Conservation (phyloP, 441 rosid species). For the Francoa sonchifolia region DNA sequence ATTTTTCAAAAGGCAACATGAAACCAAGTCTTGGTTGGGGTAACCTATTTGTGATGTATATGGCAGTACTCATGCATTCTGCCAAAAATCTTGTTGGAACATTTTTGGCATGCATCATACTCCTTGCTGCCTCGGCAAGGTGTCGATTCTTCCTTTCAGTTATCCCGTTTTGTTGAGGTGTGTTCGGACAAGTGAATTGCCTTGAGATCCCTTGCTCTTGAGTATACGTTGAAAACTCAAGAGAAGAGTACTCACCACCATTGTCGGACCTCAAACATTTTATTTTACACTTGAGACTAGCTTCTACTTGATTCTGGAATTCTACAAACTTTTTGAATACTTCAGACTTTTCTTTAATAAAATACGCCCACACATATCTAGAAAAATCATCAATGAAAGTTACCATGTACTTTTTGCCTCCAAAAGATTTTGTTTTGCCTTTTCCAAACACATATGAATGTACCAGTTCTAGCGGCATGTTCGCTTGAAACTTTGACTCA, state of each 20-base stretch:
- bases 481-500: neutral
- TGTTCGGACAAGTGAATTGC: neutral
- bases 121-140: neutral
- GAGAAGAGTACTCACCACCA: neutral
- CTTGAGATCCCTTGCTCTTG: neutral
- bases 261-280: too few species aligned
- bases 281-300: too few species aligned
- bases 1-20: neutral
- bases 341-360: too few species aligned
- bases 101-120: neutral
- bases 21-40: constrained; percentile 2
- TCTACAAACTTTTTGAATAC: too few species aligned
- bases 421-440: too few species aligned
- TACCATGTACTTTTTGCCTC: neutral
- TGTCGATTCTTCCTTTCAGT: neutral
- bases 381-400: neutral
- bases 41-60: neutral
- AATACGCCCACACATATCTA: neutral
- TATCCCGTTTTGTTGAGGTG: neutral
- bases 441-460: constrained; percentile 4
- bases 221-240: too few species aligned
- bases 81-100: neutral
- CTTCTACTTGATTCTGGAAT: too few species aligned
- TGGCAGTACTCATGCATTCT: neutral
- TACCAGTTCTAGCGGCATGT: neutral